Conservation (phyloP, 2,329 filamentous ascomycete species). For the Penicillium hesseltinei region DNA sequence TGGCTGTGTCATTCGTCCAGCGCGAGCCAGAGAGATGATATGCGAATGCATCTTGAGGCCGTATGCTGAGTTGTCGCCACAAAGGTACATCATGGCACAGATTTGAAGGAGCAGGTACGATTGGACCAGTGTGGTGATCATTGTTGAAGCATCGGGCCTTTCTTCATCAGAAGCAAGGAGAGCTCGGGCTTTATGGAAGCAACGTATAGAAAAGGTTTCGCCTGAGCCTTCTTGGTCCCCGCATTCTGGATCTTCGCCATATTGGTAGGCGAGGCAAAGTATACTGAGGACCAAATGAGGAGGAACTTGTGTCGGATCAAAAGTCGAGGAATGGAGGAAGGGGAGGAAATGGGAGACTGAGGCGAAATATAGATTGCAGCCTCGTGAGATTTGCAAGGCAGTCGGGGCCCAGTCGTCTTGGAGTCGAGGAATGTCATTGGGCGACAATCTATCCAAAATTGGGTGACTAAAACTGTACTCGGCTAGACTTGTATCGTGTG, state of each 20-base stretch:
- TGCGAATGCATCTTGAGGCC: slow-evolving; percentile 42
- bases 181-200: slow-evolving; percentile 34
- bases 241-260: slow-evolving; percentile 39
- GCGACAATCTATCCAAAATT: slow-evolving; percentile 1
- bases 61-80: slow-evolving; percentile 35
- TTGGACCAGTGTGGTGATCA: slow-evolving; percentile 36
- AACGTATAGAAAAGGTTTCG: slow-evolving; percentile 30
- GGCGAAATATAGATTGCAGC: slow-evolving; percentile 38
- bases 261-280: slow-evolving; percentile 41
- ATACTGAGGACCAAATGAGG: slow-evolving; percentile 36
- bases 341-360: slow-evolving; percentile 41
- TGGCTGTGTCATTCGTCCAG: slow-evolving; percentile 39
- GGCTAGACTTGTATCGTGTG: not conserved
- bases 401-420: slow-evolving; percentile 36
- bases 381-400: slow-evolving; percentile 29
- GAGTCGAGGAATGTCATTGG: slow-evolving; percentile 5
- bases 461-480: not conserved
- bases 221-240: slow-evolving; percentile 27
- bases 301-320: slow-evolving; percentile 28
- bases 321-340: slow-evolving; percentile 40
- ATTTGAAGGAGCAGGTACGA: slow-evolving; percentile 43
- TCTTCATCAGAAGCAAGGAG: slow-evolving; percentile 25
- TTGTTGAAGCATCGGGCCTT: slow-evolving; percentile 6
- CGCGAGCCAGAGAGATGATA: slow-evolving; percentile 42
- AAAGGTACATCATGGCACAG: slow-evolving; percentile 47